These are phyloP conservation scores for Hepatocystis sp. DNA, from an alignment of 169 alveolate species.

Conservation along the genomic window DNA sequence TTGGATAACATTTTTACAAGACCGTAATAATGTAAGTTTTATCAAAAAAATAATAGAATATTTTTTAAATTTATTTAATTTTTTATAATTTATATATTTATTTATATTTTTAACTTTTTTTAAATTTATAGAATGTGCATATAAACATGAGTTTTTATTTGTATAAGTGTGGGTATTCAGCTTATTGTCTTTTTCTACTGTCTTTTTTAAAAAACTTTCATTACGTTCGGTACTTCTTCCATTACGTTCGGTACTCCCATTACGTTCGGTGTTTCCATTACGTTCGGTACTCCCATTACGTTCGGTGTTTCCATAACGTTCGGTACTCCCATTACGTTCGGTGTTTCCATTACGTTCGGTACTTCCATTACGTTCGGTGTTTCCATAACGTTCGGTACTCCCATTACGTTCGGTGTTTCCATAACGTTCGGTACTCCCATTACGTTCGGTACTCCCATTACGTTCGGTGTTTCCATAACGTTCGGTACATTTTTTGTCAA, in stretches of 20 bases:
- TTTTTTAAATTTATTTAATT: slow-evolving; percentile 49
- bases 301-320: too few species aligned
- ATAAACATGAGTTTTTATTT: background rate
- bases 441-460: too few species aligned
- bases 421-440: too few species aligned
- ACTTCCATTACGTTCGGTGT: too few species aligned
- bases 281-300: too few species aligned
- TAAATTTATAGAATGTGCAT: slow-evolving; percentile 16
- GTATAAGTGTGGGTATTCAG: background rate
- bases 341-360: too few species aligned
- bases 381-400: too few species aligned
- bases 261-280: too few species aligned
- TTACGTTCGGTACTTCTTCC: background rate
- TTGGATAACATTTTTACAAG: background rate
- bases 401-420: too few species aligned
- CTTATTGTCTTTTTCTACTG: background rate
- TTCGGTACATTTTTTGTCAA: too few species aligned
- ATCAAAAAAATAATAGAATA: slow-evolving; percentile 43
- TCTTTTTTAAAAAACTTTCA: background rate
- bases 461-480: too few species aligned
- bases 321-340: too few species aligned
- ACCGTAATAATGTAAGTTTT: slow-evolving; percentile 17
- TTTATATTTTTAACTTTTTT: slow-evolving; percentile 26
- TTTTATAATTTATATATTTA: slow-evolving; percentile 20
- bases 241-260: background rate